Evolutionary conservation across 106 monocot species (phyloP).

Genomic region (Chionographis japonica): DNA sequence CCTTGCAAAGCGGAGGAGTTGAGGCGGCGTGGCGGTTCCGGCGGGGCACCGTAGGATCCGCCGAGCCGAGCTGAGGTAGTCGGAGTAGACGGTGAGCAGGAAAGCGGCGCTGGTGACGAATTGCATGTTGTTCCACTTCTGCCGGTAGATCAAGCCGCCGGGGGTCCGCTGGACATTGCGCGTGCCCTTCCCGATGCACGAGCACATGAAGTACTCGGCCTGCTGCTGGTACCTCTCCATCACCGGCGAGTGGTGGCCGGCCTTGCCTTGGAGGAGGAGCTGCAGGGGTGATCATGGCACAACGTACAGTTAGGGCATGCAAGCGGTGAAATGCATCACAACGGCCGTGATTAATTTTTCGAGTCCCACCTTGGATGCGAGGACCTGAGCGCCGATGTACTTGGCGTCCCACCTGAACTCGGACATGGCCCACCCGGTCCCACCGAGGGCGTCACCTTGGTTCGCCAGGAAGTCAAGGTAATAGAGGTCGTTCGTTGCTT

Average conservation of each 20-base stretch:
- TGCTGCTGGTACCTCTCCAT: no score
- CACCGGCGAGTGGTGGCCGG: no score
- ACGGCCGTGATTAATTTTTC: no score
- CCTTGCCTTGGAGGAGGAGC: no score
- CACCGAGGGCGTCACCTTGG: conserved; percentile 70
- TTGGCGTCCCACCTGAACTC: conserved; percentile 99
- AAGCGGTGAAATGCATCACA: no score
- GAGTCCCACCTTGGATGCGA: conserved; percentile 70
- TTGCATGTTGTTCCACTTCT: conserved; percentile 96
- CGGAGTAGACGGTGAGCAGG: conserved; percentile 83
- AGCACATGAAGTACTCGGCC: conserved; percentile 92
- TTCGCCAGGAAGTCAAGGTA: conserved; percentile 73
- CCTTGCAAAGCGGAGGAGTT: conserved; percentile 71
- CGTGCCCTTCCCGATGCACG: conserved; percentile 65
- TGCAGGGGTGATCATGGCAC: conserved; percentile 10
- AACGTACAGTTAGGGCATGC: background rate
- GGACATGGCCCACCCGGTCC: conserved; percentile 84
- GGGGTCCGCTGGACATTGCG: conserved; percentile 71
- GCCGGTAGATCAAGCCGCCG: conserved; percentile 79
- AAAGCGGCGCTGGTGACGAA: conserved; percentile 85
- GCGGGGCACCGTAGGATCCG: conserved; percentile 38
- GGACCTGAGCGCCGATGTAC: conserved; percentile 81
- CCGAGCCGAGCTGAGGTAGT: conserved; percentile 63
- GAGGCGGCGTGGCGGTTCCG: conserved; percentile 38
- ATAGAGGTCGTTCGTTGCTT: conserved; percentile 59